Percentiles rank a stretch among this genome's conserved stretches.
phyloP scores from a whole-genome alignment of 2,329 filamentous ascomycete species.

The Hortaea sp. region DNA sequence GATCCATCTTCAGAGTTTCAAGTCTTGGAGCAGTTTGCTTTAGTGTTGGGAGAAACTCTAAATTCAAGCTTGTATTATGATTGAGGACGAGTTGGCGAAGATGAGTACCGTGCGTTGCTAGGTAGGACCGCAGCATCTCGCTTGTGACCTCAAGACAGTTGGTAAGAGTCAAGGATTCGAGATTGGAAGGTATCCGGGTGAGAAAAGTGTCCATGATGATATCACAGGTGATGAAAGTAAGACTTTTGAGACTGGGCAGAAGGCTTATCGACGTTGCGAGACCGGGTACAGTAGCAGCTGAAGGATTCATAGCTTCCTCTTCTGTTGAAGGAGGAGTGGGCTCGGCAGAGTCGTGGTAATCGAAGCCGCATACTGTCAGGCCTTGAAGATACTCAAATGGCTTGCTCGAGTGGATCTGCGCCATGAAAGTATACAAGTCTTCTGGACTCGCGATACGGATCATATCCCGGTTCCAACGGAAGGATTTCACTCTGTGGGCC shows the following conservation, averaged over 20 bases:
- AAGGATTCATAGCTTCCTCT: conserved; percentile 22
- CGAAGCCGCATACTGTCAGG: conserved; percentile 44
- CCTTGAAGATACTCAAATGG: conserved; percentile 47
- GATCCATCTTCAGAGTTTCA: conserved; percentile 62
- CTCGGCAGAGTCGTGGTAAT: conserved; percentile 18
- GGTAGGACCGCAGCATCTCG: conserved; percentile 53
- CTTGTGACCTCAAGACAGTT: conserved; percentile 71
- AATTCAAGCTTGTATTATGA: conserved; percentile 68
- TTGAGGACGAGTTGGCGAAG: conserved; percentile 59
- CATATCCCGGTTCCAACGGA: conserved; percentile 42
- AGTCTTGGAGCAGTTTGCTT: conserved; percentile 60
- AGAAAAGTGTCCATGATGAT: conserved; percentile 60
- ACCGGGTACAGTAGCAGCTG: conserved; percentile 4
- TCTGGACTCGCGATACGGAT: conserved; percentile 18
- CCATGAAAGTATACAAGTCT: conserved; percentile 16
- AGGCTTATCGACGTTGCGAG: conserved; percentile 41
- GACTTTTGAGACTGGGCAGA: conserved; percentile 54
- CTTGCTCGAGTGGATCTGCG: conserved; percentile 26
- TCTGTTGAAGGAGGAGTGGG: conserved; percentile 17
- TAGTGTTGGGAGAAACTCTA: conserved; percentile 63
- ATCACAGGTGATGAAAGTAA: conserved; percentile 67
- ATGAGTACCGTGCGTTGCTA: conserved; percentile 56
- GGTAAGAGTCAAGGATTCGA: conserved; percentile 61
- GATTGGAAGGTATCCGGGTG: conserved; percentile 53
- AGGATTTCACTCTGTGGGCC: conserved; percentile 37